Evolutionary conservation across 768 basidiomycete species (phyloP).

Genomic region (Kwoniella dendrophila): DNA sequence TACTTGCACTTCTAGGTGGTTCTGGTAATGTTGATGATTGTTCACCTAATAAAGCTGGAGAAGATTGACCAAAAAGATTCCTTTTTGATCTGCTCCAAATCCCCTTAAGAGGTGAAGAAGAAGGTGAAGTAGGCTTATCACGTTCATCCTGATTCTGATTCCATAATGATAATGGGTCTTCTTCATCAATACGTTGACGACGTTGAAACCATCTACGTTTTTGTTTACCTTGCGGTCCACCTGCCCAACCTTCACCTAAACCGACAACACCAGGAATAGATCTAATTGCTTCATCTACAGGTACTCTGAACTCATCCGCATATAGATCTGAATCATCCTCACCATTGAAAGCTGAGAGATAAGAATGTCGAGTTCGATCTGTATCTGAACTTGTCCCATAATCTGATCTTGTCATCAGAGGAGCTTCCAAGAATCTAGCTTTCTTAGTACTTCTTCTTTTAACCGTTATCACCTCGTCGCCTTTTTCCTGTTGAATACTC

Average conservation of each 20-base stretch:
- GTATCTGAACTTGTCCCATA: conserved; percentile 5
- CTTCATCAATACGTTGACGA: background rate
- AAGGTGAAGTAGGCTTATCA: background rate
- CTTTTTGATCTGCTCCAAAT: conserved; percentile 23
- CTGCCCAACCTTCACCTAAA: conserved; percentile 50
- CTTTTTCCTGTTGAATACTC: background rate
- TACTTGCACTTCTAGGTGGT: background rate
- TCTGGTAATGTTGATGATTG: background rate
- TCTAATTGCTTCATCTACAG: conserved; percentile 23
- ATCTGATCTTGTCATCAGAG: conserved; percentile 4
- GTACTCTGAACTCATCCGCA: conserved; percentile 1
- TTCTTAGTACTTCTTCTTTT: background rate
- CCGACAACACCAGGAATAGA: conserved; percentile 43
- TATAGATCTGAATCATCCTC: conserved; percentile 5
- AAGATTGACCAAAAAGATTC: conserved; percentile 13
- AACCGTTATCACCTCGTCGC: background rate
- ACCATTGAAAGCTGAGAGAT: conserved; percentile 5
- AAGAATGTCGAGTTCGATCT: background rate
- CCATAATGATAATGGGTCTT: conserved; percentile 23
- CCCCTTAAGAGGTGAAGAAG: conserved; percentile 7
- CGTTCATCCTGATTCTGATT: background rate
- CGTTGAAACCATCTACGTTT: conserved; percentile 17
- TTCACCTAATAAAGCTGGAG: conserved; percentile 7
- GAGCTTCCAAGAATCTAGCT: conserved; percentile 17
- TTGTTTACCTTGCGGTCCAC: conserved; percentile 26